A percentile compares a stretch with the other conserved stretches of the same genome.
phyloP scores from a whole-genome alignment of 768 basidiomycete species.

The Mycena vitilis region DNA sequence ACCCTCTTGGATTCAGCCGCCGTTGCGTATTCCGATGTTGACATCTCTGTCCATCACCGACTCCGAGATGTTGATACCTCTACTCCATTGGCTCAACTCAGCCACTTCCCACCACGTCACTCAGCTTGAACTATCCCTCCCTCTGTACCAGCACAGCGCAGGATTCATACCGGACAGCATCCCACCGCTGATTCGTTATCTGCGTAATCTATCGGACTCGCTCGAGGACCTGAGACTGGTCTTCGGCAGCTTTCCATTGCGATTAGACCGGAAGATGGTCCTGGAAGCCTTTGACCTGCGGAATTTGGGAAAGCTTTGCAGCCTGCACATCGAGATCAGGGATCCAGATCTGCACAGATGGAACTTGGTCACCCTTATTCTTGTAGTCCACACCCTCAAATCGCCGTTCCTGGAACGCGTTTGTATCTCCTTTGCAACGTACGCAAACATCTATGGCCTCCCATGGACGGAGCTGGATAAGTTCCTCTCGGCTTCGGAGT shows the following conservation, averaged over 20 bases:
- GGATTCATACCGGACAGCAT: neutral
- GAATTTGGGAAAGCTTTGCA: neutral
- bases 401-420: constrained; percentile 1
- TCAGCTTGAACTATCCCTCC: constrained; percentile 1
- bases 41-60: neutral
- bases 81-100: constrained; percentile 22
- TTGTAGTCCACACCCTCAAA: neutral
- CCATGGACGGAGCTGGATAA: neutral
- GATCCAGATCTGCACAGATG: too few relatives aligned
- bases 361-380: too few relatives aligned
- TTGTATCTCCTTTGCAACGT: neutral
- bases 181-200: neutral
- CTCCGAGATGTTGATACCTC: constrained; percentile 9
- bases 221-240: constrained; percentile 10
- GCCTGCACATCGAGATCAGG: constrained; percentile 5
- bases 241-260: neutral
- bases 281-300: neutral
- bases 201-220: neutral
- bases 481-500: neutral
- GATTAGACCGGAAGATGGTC: neutral
- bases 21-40: neutral
- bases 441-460: neutral
- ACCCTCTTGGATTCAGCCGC: neutral
- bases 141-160: too few relatives aligned
- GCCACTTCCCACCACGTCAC: neutral